Percentiles rank a stretch among this genome's conserved stretches.
phyloP scores from a whole-genome alignment of 2,329 filamentous ascomycete genomes.

The Hyphodiscus sp. region DNA sequence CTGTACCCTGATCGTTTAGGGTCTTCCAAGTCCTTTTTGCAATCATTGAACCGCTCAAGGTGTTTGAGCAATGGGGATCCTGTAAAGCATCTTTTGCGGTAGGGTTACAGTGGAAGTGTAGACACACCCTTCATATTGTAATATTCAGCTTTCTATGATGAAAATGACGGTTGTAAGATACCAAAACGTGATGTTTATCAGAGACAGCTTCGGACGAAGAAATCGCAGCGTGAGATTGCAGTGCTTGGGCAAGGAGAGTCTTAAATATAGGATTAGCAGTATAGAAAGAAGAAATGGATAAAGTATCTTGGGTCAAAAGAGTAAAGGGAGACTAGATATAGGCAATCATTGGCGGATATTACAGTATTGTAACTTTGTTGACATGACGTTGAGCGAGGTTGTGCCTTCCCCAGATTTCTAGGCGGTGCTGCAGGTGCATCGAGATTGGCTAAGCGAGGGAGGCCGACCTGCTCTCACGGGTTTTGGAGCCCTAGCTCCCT shows the following conservation, averaged over 20 bases:
- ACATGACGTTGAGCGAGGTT: background rate
- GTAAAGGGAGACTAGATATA: background rate
- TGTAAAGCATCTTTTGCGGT: no score
- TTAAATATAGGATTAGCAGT: background rate
- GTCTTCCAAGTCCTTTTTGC: no score
- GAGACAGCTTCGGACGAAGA: background rate
- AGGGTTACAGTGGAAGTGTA: background rate
- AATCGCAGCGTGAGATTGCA: background rate
- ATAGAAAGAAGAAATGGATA: background rate
- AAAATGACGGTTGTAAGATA: background rate
- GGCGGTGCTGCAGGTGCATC: background rate
- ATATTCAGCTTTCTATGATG: background rate
- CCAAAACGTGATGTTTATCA: no score
- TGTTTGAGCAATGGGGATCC: no score
- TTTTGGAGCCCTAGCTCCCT: background rate
- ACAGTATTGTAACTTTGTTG: background rate
- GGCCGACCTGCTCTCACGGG: background rate
- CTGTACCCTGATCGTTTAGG: no score
- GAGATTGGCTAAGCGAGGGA: background rate
- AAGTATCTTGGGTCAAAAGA: background rate
- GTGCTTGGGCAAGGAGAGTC: background rate
- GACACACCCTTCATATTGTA: slow-evolving; percentile 32
- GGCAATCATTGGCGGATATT: background rate
- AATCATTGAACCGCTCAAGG: no score
- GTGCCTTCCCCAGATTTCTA: background rate